phyloP scores from a whole-genome alignment of 2,329 filamentous ascomycete species.

The Alternaria hordeiaustralica region DNA sequence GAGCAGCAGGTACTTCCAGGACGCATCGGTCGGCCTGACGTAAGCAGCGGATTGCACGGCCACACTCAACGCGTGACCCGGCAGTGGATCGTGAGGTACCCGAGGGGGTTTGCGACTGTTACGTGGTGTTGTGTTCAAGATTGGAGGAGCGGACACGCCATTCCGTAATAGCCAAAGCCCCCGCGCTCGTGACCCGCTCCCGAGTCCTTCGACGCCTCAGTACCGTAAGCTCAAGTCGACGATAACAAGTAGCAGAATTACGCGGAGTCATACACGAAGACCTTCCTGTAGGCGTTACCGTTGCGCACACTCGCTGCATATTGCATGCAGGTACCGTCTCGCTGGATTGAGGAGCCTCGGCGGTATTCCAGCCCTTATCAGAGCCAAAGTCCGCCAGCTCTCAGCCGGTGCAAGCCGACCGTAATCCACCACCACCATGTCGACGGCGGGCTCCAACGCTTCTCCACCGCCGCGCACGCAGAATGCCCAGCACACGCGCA shows the following conservation, averaged over 20 bases:
- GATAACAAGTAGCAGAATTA: constrained; percentile 4
- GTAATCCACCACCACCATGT: constrained; percentile 21
- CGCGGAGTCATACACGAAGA: constrained; percentile 8
- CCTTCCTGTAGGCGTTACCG: constrained; percentile 22
- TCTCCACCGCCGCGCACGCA: constrained; percentile 28
- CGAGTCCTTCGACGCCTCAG: background rate
- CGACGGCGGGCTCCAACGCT: constrained; percentile 29
- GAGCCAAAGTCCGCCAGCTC: constrained; percentile 11
- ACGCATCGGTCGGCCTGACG: background rate
- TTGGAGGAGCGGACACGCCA: constrained; percentile 3
- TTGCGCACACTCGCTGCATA: constrained; percentile 4
- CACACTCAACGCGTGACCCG: background rate
- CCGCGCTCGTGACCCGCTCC: constrained; percentile 15
- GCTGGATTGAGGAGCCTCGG: constrained; percentile 2
- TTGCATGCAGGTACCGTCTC: constrained; percentile 20
- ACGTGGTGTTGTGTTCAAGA: background rate
- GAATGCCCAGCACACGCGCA: constrained; percentile 43
- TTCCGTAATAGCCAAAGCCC: constrained; percentile 3
- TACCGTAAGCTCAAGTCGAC: background rate
- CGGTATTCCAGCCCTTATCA: constrained; percentile 6
- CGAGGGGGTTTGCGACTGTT: background rate
- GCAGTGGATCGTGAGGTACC: background rate
- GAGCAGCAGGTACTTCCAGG: constrained; percentile 7
- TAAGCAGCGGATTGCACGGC: constrained; percentile 1
- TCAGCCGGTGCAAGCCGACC: constrained; percentile 26